Evolutionary conservation across 1,284 basidiomycete genomes (phyloP).

Genomic region (Naganishia cerealis): DNA sequence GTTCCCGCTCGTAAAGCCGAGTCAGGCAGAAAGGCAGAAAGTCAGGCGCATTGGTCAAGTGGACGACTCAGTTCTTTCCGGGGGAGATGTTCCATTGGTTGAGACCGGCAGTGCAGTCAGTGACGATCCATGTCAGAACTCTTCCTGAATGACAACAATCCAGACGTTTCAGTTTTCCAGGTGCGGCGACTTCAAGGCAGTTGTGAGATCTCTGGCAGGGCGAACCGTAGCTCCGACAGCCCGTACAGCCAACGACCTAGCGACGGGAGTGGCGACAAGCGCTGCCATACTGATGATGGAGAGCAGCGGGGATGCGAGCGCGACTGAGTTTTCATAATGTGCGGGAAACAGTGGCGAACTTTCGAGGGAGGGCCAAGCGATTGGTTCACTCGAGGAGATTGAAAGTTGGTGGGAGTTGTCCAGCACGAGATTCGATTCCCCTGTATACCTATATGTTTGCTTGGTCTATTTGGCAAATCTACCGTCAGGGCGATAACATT

Average conservation of each 20-base stretch:
- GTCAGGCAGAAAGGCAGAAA: conserved; percentile 28
- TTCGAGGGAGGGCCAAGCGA: no score
- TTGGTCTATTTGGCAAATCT: no score
- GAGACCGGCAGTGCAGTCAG: background rate
- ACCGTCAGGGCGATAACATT: no score
- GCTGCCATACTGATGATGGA: no score
- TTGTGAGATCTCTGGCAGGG: background rate
- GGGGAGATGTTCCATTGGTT: conserved; percentile 27
- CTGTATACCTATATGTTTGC: no score
- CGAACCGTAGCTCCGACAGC: conserved; percentile 14
- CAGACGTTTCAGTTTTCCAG: background rate
- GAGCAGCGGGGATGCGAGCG: no score
- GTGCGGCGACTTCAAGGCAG: conserved; percentile 3
- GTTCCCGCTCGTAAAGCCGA: conserved; percentile 7
- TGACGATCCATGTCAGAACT: background rate
- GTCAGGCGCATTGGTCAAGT: conserved; percentile 14
- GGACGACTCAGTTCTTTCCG: conserved; percentile 20
- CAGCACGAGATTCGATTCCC: no score
- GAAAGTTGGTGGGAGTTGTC: no score
- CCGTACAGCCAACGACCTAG: background rate
- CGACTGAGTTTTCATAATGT: no score
- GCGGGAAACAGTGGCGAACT: no score
- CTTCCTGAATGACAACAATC: no score
- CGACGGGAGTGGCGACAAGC: background rate
- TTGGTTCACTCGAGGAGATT: no score